phyloP scores from a whole-genome alignment of 23 red algal species.

The Cyanidioschyzon merolae region DNA sequence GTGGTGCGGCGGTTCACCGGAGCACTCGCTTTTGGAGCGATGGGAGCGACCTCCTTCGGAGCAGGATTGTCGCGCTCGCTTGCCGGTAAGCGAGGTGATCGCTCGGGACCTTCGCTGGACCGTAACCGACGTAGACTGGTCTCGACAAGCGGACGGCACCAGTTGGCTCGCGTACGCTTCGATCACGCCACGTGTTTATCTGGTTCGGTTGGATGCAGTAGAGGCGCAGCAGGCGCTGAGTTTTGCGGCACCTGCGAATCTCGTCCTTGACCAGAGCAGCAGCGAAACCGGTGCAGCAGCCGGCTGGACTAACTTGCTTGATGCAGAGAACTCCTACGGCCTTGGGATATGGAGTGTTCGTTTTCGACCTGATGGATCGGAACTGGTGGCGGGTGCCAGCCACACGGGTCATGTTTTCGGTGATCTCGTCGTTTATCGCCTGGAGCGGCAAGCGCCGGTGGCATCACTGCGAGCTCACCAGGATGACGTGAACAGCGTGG shows the following conservation, averaged over 20 bases:
- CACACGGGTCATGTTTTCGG: neutral
- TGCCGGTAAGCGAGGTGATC: neutral
- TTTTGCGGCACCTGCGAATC: neutral
- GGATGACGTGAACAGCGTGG: constrained; percentile 25
- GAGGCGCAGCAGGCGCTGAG: neutral
- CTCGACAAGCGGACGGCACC: neutral
- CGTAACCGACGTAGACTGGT: neutral
- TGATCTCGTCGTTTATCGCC: constrained; percentile 4
- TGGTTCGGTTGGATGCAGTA: neutral
- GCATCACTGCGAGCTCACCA: neutral
- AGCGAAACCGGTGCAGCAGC: neutral
- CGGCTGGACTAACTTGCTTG: neutral
- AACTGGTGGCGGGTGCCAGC: neutral
- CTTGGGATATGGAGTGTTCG: neutral
- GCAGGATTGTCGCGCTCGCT: neutral
- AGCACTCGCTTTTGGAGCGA: neutral
- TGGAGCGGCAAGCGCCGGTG: neutral
- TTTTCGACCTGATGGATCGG: neutral
- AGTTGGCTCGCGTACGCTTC: neutral
- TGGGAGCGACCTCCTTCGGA: neutral
- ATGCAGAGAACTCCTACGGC: neutral
- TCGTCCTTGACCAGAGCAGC: neutral
- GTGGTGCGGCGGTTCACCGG: neutral
- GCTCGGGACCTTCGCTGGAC: neutral
- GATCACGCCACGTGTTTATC: neutral